Conservation (phyloP, 139 green algal genomes). For the Dunaliella primolecta region DNA sequence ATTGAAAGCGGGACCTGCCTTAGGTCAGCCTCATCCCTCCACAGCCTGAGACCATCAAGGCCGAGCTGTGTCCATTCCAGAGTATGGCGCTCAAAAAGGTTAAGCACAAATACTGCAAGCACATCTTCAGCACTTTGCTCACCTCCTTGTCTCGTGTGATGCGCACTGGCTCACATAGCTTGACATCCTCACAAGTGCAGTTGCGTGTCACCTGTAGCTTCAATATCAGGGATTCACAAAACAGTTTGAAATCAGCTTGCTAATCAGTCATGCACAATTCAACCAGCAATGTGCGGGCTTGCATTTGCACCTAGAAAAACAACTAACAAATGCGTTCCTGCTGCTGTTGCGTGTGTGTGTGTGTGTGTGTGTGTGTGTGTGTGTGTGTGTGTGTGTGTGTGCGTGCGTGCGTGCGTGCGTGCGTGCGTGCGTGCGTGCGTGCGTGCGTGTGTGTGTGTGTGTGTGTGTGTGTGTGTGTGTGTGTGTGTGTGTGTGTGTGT, state of each 20-base stretch:
- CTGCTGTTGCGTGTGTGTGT: neutral
- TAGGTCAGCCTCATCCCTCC: neutral
- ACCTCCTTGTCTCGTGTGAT: neutral
- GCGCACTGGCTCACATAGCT: neutral
- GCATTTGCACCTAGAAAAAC: neutral
- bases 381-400: neutral
- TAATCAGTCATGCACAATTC: too few relatives aligned
- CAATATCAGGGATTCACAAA: neutral
- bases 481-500: too few relatives aligned
- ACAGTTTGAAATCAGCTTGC: neutral
- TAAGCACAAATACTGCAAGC: neutral
- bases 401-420: neutral
- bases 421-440: neutral
- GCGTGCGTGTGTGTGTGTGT: too few relatives aligned
- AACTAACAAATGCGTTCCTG: neutral
- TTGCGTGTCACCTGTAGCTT: neutral
- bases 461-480: too few relatives aligned
- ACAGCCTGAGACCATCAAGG: too few relatives aligned
- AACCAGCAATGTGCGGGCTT: too few relatives aligned
- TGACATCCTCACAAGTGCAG: neutral
- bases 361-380: neutral
- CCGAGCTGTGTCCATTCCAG: too few relatives aligned
- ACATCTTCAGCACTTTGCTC: neutral
- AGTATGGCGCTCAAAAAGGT: neutral
- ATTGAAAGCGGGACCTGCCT: neutral